Evolutionary conservation across 768 basidiomycete genomes (phyloP).

Genomic region (Exidia glandulosa): DNA sequence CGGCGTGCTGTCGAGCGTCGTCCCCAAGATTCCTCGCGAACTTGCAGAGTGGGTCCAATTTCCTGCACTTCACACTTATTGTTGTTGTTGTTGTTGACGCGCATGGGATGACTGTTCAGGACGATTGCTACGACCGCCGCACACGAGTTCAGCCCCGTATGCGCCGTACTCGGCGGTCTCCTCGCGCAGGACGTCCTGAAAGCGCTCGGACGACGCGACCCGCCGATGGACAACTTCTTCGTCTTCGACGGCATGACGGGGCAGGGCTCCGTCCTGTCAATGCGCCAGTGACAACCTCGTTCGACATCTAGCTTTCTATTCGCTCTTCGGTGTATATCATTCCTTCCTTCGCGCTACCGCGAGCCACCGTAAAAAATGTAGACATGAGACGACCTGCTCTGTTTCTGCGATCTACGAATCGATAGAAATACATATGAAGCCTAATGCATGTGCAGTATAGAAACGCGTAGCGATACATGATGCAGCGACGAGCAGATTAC

Average conservation of each 20-base stretch:
- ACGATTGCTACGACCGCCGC: conserved; percentile 55
- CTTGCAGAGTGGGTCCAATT: conserved; percentile 48
- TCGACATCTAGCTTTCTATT: too few relatives aligned
- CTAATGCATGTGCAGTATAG: too few relatives aligned
- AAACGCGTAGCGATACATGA: too few relatives aligned
- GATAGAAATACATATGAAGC: too few relatives aligned
- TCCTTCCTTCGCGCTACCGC: not conserved
- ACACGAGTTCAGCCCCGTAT: conserved; percentile 85
- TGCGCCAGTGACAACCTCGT: not conserved
- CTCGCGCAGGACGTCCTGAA: conserved; percentile 92
- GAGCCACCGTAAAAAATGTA: too few relatives aligned
- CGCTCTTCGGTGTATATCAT: not conserved
- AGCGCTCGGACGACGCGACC: conserved; percentile 78
- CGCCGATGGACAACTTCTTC: conserved; percentile 88
- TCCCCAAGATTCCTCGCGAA: conserved; percentile 43
- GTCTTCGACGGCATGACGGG: conserved; percentile 79
- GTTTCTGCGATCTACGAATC: too few relatives aligned
- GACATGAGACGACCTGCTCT: not conserved
- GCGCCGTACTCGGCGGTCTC: conserved; percentile 91
- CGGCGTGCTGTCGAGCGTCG: conserved; percentile 59
- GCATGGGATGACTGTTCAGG: conserved; percentile 28
- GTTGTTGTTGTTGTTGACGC: not conserved
- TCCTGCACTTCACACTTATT: not conserved
- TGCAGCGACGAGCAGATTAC: too few relatives aligned
- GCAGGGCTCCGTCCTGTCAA: conserved; percentile 44